These are phyloP conservation scores for Pseudocercospora fuligena DNA, from an alignment of 2,329 filamentous ascomycete genomes.

Conservation along the genomic window DNA sequence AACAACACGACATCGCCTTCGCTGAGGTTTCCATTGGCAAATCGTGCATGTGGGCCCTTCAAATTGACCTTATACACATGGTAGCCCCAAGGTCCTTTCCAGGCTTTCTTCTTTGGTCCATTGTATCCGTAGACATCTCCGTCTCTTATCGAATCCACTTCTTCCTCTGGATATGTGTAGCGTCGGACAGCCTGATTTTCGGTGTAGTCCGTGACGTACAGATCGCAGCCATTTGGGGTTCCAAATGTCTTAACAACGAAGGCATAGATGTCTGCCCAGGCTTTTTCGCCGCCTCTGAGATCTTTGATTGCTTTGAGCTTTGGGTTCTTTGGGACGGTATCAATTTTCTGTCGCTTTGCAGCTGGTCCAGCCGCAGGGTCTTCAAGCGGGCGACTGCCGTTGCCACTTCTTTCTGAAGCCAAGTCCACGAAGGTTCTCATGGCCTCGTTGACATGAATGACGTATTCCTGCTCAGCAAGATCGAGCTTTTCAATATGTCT, in stretches of 20 bases:
- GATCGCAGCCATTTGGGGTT: slow-evolving; percentile 50
- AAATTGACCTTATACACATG: slow-evolving; percentile 72
- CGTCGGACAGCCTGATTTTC: slow-evolving; percentile 68
- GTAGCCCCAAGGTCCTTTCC: slow-evolving; percentile 76
- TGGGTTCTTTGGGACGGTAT: slow-evolving; percentile 11
- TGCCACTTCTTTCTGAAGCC: background rate
- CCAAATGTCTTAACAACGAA: slow-evolving; percentile 68
- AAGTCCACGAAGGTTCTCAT: slow-evolving; percentile 16
- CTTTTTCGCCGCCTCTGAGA: slow-evolving; percentile 50
- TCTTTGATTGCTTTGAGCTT: slow-evolving; percentile 72
- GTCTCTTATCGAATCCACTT: slow-evolving; percentile 31
- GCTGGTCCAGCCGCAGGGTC: slow-evolving; percentile 8
- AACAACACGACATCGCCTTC: slow-evolving; percentile 68
- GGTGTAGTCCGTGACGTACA: slow-evolving; percentile 87
- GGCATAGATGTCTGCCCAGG: slow-evolving; percentile 72
- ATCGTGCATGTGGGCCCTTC: slow-evolving; percentile 69
- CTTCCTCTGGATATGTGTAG: slow-evolving; percentile 50
- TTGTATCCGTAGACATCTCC: slow-evolving; percentile 39
- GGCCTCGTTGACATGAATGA: slow-evolving; percentile 37
- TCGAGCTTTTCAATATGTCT: slow-evolving; percentile 26
- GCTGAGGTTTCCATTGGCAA: slow-evolving; percentile 61
- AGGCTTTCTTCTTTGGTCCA: slow-evolving; percentile 51
- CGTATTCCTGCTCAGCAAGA: slow-evolving; percentile 41
- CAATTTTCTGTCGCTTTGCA: slow-evolving; percentile 20
- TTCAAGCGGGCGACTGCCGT: slow-evolving; percentile 1